A percentile compares a stretch with the other conserved stretches of the same genome.
Evolutionary conservation across 1,284 basidiomycete genomes (phyloP).

Genomic region (Naganishia cerealis): DNA sequence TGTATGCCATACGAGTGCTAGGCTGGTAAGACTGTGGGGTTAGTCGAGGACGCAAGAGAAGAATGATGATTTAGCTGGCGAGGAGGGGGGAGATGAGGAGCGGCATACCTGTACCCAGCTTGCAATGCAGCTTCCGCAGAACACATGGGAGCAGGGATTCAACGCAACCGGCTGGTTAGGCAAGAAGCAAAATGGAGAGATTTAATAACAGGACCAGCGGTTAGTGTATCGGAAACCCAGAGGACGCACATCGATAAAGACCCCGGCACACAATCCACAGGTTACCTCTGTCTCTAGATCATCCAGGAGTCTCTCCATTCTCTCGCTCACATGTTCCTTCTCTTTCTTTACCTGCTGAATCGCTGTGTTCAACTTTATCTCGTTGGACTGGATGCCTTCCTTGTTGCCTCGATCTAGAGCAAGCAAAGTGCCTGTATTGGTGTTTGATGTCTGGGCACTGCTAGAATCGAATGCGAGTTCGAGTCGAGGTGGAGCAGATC

Average conservation of each 20-base stretch:
- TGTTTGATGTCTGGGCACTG: neutral
- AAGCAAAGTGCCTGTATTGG: neutral
- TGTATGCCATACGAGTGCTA: slow-evolving; percentile 27
- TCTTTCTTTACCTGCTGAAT: neutral
- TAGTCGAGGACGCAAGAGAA: neutral
- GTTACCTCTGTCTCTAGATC: slow-evolving; percentile 31
- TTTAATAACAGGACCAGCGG: neutral
- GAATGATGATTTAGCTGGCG: neutral
- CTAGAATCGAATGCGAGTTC: slow-evolving; percentile 12
- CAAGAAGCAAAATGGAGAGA: neutral
- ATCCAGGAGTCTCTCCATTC: slow-evolving; percentile 25
- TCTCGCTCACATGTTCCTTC: neutral
- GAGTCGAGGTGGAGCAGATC: slow-evolving; percentile 25
- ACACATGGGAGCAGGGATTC: slow-evolving; percentile 32
- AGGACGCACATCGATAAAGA: slow-evolving; percentile 31
- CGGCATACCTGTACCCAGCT: slow-evolving; percentile 27
- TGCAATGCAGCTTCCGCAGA: slow-evolving; percentile 33
- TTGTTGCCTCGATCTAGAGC: too few species aligned
- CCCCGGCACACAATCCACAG: slow-evolving; percentile 33
- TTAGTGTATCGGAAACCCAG: too few species aligned
- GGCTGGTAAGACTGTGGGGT: slow-evolving; percentile 19
- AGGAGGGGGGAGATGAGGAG: neutral
- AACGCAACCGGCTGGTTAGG: slow-evolving; percentile 23
- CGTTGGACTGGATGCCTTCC: neutral
- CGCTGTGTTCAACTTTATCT: neutral